Conservation (phyloP, 257 asterid species). For the Salvia hispanica region DNA sequence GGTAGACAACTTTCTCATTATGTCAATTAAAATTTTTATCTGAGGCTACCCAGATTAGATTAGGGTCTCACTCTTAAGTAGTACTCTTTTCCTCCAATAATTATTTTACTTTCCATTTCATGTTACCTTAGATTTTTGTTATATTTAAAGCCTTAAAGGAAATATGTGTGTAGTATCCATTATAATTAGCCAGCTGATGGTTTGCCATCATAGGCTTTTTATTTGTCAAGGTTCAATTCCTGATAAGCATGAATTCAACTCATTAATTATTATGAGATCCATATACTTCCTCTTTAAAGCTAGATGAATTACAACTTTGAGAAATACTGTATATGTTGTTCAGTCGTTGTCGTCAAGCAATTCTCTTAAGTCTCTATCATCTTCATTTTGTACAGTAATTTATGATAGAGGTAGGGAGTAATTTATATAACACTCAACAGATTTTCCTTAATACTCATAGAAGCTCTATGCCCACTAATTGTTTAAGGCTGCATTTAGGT, state of each 20-base stretch:
- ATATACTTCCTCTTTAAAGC: constrained; percentile 13
- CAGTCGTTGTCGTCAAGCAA: constrained; percentile 9
- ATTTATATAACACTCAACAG: constrained; percentile 11
- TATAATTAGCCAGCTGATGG: constrained; percentile 8
- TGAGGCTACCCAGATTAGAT: constrained; percentile 23
- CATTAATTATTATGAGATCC: constrained; percentile 16
- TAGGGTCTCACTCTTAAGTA: not conserved
- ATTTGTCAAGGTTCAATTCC: constrained; percentile 7
- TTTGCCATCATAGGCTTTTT: not conserved
- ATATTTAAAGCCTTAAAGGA: too few species aligned
- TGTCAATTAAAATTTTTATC: constrained; percentile 21
- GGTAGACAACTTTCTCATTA: constrained; percentile 11
- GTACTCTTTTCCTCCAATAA: constrained; percentile 16
- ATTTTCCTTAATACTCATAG: constrained; percentile 14
- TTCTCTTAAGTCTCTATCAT: not conserved
- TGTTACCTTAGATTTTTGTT: constrained; percentile 21
- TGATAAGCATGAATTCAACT: constrained; percentile 21
- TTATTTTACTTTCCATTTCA: constrained; percentile 20
- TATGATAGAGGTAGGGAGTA: not conserved
- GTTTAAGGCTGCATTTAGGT: constrained; percentile 3
- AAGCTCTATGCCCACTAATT: constrained; percentile 15
- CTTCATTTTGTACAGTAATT: not conserved
- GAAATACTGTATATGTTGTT: constrained; percentile 24
- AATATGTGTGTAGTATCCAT: constrained; percentile 18
- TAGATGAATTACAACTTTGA: constrained; percentile 24